Evolutionary conservation across 1,284 basidiomycete genomes (phyloP).

Genomic region (Ustilago hordei): DNA sequence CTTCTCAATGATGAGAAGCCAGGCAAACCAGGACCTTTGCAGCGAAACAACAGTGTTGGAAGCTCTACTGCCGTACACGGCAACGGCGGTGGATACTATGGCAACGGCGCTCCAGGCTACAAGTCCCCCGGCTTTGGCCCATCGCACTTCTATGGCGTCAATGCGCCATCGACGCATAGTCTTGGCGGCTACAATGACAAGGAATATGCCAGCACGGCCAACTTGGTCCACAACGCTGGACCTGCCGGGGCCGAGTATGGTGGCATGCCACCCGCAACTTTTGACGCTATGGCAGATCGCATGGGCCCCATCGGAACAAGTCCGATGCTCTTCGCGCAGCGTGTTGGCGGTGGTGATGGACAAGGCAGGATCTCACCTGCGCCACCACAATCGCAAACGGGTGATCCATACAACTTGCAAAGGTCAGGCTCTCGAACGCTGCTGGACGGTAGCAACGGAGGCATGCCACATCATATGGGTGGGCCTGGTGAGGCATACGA

Average conservation of each 20-base stretch:
- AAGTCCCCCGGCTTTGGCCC: slow-evolving; percentile 35
- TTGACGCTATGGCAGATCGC: slow-evolving; percentile 40
- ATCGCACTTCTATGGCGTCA: slow-evolving; percentile 40
- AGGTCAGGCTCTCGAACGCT: slow-evolving; percentile 23
- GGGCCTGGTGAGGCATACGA: slow-evolving; percentile 12
- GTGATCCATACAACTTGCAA: slow-evolving; percentile 20
- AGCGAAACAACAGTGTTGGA: slow-evolving; percentile 41
- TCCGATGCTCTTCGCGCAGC: slow-evolving; percentile 56
- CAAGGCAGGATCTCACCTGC: slow-evolving; percentile 22
- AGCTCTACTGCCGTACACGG: slow-evolving; percentile 42
- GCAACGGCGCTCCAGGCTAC: slow-evolving; percentile 22
- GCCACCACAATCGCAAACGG: slow-evolving; percentile 2
- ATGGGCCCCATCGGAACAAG: slow-evolving; percentile 62
- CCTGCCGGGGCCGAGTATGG: slow-evolving; percentile 40
- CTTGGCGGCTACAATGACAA: slow-evolving; percentile 30
- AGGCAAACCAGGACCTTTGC: slow-evolving; percentile 14
- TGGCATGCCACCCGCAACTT: slow-evolving; percentile 29
- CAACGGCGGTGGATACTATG: slow-evolving; percentile 33
- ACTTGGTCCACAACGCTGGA: slow-evolving; percentile 55
- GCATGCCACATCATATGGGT: slow-evolving; percentile 19
- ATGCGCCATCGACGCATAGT: slow-evolving; percentile 32
- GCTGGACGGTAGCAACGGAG: slow-evolving; percentile 37
- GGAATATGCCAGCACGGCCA: slow-evolving; percentile 56
- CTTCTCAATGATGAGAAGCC: slow-evolving; percentile 77
- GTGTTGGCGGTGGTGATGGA: slow-evolving; percentile 20